A percentile compares a stretch with the other conserved stretches of the same genome.
phyloP scores from a whole-genome alignment of 495 filamentous ascomycete species.

The Apiosordaria backusii region DNA sequence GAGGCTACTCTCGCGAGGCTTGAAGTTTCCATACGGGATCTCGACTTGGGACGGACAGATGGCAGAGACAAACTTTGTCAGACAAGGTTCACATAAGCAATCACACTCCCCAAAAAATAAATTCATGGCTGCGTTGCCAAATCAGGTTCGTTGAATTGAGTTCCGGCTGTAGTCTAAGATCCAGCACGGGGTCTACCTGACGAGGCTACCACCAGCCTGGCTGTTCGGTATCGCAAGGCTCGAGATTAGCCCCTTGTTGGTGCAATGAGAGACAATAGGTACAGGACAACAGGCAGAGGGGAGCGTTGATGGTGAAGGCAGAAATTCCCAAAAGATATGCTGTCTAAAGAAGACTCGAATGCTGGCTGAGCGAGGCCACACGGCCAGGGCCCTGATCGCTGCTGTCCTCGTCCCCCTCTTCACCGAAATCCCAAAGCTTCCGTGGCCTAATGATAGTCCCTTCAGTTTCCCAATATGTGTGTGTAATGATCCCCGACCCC shows the following conservation, averaged over 20 bases:
- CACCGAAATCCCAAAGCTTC: not conserved
- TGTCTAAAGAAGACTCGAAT: not conserved
- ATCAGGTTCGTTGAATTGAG: not conserved
- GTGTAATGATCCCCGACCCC: not conserved
- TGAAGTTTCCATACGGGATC: not conserved
- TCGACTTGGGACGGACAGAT: not conserved
- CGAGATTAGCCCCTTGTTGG: not conserved
- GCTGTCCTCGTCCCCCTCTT: not conserved
- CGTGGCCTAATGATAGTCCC: not conserved
- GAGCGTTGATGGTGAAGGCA: not conserved
- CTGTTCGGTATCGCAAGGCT: not conserved
- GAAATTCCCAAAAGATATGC: not conserved
- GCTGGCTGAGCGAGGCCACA: not conserved
- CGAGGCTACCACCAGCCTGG: not conserved
- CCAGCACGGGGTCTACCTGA: not conserved
- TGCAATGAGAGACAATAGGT: not conserved
- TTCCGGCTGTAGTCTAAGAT: not conserved
- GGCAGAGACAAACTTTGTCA: not conserved
- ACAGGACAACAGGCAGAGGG: not conserved
- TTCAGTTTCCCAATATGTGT: slow-evolving; percentile 1
- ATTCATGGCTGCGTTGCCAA: not conserved
- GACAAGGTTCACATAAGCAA: not conserved
- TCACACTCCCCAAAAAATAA: not conserved
- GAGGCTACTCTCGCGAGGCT: not conserved
- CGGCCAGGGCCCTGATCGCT: not conserved